These are phyloP conservation scores for Endocarpon pusillum DNA, from an alignment of 495 filamentous ascomycete genomes.

Conservation along the genomic window DNA sequence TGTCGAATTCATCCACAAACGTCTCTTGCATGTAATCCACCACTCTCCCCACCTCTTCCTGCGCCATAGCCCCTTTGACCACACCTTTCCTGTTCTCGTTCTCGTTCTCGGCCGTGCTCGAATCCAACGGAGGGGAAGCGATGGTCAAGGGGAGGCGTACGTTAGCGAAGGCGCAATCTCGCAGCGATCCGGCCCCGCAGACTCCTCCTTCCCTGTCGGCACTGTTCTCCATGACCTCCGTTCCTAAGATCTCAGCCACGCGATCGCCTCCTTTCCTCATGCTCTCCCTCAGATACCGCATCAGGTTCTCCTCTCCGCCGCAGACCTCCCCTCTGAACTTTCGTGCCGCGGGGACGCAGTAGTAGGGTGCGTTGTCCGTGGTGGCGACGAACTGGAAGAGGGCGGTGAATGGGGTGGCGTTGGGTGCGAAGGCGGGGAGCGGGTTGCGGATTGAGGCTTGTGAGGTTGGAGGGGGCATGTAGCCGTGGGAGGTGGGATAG, in stretches of 20 bases:
- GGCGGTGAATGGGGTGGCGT: slow-evolving; percentile 40
- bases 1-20: slow-evolving; percentile 43
- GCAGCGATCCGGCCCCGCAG: slow-evolving; percentile 18
- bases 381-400: slow-evolving; percentile 71
- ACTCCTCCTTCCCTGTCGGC: slow-evolving; percentile 14
- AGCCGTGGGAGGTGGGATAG: slow-evolving; percentile 51
- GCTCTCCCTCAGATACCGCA: slow-evolving; percentile 36
- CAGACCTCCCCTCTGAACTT: slow-evolving; percentile 46
- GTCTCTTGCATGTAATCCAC: slow-evolving; percentile 38
- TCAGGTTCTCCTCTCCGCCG: slow-evolving; percentile 58
- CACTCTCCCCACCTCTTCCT: slow-evolving; percentile 19
- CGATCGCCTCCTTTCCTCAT: slow-evolving; percentile 39
- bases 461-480: slow-evolving; percentile 22
- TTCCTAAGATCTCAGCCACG: slow-evolving; percentile 46
- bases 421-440: slow-evolving; percentile 19
- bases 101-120: no score
- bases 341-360: slow-evolving; percentile 54
- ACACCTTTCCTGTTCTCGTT: slow-evolving; percentile 9
- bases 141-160: slow-evolving; percentile 51
- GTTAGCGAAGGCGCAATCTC: slow-evolving; percentile 43
- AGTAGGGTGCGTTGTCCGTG: slow-evolving; percentile 48
- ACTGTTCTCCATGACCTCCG: slow-evolving; percentile 49
- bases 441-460: slow-evolving; percentile 27
- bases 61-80: slow-evolving; percentile 15
- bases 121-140: no score